Evolutionary conservation across 2,329 filamentous ascomycete genomes (phyloP).

Genomic region (Penicillium fuscoglaucum): DNA sequence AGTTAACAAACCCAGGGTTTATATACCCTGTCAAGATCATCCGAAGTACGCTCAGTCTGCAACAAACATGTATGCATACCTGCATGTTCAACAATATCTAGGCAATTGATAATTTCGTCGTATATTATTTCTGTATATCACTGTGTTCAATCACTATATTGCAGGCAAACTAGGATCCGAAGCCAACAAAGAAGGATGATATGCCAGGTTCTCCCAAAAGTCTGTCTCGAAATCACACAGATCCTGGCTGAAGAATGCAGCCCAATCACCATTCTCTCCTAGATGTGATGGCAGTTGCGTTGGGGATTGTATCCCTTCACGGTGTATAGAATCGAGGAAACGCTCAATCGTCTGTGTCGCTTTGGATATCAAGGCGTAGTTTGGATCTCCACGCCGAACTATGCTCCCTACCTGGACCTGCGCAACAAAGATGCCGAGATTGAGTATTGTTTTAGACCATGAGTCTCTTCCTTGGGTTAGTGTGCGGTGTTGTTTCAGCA

Average conservation of each 20-base stretch:
- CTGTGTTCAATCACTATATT: conserved; percentile 3
- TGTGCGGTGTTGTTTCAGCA: conserved; percentile 25
- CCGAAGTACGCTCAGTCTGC: no score
- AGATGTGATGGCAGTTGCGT: conserved; percentile 11
- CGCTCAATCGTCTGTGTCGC: conserved; percentile 29
- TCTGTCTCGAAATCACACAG: conserved; percentile 30
- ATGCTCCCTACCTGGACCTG: conserved; percentile 29
- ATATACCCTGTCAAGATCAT: no score
- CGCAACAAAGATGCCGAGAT: conserved; percentile 31
- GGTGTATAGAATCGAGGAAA: conserved; percentile 30
- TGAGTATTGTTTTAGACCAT: conserved; percentile 22
- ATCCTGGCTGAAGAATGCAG: conserved; percentile 25
- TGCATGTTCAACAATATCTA: no score
- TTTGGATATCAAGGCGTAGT: conserved; percentile 28
- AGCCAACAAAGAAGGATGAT: conserved; percentile 28
- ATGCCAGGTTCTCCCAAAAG: conserved; percentile 31
- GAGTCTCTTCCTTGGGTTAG: conserved; percentile 9
- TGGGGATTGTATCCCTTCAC: conserved; percentile 10
- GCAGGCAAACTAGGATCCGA: conserved; percentile 21
- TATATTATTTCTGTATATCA: neutral
- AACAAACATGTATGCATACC: no score
- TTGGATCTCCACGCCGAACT: conserved; percentile 27
- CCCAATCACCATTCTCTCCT: conserved; percentile 24
- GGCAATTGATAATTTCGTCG: neutral
- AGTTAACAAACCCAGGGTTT: no score